Base-by-base conservation (phyloP, 805 yeast species). In the Metschnikowia vanudenii region DNA sequence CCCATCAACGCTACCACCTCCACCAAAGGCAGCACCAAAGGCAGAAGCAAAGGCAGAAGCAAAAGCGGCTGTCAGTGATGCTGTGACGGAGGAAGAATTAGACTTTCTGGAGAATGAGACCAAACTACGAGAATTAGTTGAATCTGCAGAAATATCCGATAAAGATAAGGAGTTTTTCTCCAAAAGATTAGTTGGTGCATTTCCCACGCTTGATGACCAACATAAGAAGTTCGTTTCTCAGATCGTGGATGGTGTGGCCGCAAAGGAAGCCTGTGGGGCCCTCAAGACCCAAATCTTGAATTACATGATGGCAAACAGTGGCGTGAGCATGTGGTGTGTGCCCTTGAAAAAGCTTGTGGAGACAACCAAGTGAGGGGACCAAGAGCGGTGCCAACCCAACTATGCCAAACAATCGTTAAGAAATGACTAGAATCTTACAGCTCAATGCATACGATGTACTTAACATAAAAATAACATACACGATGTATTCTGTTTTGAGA, bases 311-410 rank as follows among this genome's bases (percentile, higher is more conserved):
- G 55, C 65, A 2, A 79, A 81, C 54, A 75, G 73, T 36, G 82
- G 85, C 0, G 77, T 79, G 10, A 71, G 80, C 42, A 63, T 65
- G 19, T 86, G 95, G 95, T 80, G 86, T 50, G 72, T 80, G 20
- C 85, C 91, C 3, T 67, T 86, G 43, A 74, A 82, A 41, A 82
- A 82, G 58, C 61, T 84, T 3, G 49, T 61, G 39, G 53, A 49
- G 47, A 34, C 43, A 28, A 18, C 45, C 17, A 17, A 35, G 38
- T 38, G 12, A 18, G 44, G 33, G 3, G n/a, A n/a, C n/a, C n/a
- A n/a, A n/a, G n/a, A n/a, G n/a, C n/a, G n/a, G n/a, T n/a, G n/a
- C n/a, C n/a, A n/a, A n/a, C n/a, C n/a, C n/a, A n/a, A n/a, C n/a
- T n/a, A n/a, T n/a, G n/a, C n/a, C n/a, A n/a, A n/a, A n/a, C n/a